phyloP scores from a whole-genome alignment of 2,329 filamentous ascomycete genomes.

The Epichloe elymi region DNA sequence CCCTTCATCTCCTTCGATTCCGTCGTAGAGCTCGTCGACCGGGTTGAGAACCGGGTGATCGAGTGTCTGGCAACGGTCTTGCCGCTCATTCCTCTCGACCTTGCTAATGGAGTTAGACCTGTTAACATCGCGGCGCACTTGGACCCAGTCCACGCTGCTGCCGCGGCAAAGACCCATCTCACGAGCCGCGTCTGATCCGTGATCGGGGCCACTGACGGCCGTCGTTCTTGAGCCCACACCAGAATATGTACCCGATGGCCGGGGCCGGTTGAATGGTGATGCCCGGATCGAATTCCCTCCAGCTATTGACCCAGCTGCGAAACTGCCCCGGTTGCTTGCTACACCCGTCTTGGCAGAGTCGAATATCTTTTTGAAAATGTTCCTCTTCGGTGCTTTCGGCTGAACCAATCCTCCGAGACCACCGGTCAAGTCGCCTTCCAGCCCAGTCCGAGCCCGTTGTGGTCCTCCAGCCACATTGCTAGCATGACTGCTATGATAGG shows the following conservation, averaged over 20 bases:
- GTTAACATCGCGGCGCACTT: conserved; percentile 90
- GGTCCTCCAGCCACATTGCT: conserved; percentile 33
- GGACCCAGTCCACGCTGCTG: conserved; percentile 74
- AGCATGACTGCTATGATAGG: conserved; percentile 81
- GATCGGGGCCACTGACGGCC: conserved; percentile 21
- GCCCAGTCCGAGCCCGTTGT: conserved; percentile 53
- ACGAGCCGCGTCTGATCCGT: conserved; percentile 40
- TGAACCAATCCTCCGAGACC: conserved; percentile 65
- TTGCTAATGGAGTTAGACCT: conserved; percentile 85
- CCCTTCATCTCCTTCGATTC: conserved; percentile 79
- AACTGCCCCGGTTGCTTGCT: conserved; percentile 75
- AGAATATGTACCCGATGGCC: conserved; percentile 19
- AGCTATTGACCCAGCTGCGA: conserved; percentile 41
- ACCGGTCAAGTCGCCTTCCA: conserved; percentile 50
- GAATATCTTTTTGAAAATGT: conserved; percentile 91
- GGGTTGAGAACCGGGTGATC: conserved; percentile 80
- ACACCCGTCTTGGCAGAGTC: conserved; percentile 90
- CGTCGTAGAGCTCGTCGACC: conserved; percentile 76
- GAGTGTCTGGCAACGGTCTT: conserved; percentile 87
- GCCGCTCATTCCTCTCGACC: conserved; percentile 73
- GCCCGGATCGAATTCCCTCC: conserved; percentile 31
- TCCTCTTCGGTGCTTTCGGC: conserved; percentile 70
- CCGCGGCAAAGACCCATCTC: conserved; percentile 57
- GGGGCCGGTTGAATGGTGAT: conserved; percentile 29
- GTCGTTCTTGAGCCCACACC: conserved; percentile 32